These are phyloP conservation scores for Stachybotrys echinatus DNA, from an alignment of 2,329 filamentous ascomycete genomes.

Conservation along the genomic window DNA sequence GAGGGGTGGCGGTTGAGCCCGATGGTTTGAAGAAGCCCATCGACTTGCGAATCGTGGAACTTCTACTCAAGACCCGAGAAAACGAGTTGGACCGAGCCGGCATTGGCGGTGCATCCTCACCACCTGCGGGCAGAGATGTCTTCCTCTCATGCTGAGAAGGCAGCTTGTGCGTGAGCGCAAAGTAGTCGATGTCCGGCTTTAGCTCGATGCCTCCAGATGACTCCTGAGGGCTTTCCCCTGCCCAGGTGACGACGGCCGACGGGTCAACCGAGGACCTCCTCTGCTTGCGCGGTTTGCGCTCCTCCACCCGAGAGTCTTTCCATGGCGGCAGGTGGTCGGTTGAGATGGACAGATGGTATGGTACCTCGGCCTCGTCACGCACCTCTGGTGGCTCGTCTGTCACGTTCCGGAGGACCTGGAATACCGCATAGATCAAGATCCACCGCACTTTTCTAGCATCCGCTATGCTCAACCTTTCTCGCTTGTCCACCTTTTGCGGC, in stretches of 20 bases:
- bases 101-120: conserved; percentile 2
- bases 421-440: conserved; percentile 68
- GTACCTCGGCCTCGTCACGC: conserved; percentile 45
- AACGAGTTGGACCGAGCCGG: conserved; percentile 23
- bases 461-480: conserved; percentile 45
- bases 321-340: conserved; percentile 40
- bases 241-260: neutral
- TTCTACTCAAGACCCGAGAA: conserved; percentile 21
- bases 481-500: conserved; percentile 48
- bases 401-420: conserved; percentile 66
- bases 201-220: conserved; percentile 31
- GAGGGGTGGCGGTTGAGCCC: conserved; percentile 9
- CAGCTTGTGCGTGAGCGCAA: conserved; percentile 34
- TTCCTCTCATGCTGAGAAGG: conserved; percentile 2
- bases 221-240: neutral
- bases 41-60: conserved; percentile 27
- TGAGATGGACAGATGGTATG: conserved; percentile 50
- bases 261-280: conserved; percentile 2
- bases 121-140: neutral
- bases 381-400: conserved; percentile 59
- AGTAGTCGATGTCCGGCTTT: conserved; percentile 52
- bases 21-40: conserved; percentile 22
- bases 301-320: conserved; percentile 11
- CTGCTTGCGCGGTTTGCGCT: conserved; percentile 12
- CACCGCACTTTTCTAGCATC: conserved; percentile 75